Conservation (phyloP, 2,329 filamentous ascomycete species). For the Chrysoporthe cubensis region DNA sequence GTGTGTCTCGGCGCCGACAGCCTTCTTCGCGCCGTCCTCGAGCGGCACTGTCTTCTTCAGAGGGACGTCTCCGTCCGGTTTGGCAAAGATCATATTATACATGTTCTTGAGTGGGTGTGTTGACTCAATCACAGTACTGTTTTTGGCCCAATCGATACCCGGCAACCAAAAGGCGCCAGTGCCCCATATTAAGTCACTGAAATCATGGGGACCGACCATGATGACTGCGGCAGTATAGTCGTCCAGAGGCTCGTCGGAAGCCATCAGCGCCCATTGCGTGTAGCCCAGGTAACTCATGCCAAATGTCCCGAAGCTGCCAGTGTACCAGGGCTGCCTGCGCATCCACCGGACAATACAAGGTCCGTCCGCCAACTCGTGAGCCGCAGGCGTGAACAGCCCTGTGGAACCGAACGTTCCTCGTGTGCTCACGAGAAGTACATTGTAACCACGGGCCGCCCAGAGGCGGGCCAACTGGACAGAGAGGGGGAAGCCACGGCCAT, state of each 20-base stretch:
- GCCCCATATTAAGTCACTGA: slow-evolving; percentile 26
- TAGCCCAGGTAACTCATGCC: slow-evolving; percentile 31
- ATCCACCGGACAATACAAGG: slow-evolving; percentile 31
- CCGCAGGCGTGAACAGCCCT: slow-evolving; percentile 24
- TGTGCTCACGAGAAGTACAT: slow-evolving; percentile 30
- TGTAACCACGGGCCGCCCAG: slow-evolving; percentile 33
- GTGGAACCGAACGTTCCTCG: slow-evolving; percentile 33
- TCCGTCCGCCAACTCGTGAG: slow-evolving; percentile 25
- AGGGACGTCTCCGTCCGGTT: neutral
- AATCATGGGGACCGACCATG: slow-evolving; percentile 25
- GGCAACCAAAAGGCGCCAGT: slow-evolving; percentile 28
- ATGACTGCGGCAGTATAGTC: slow-evolving; percentile 29
- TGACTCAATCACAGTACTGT: neutral
- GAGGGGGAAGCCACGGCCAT: slow-evolving; percentile 26
- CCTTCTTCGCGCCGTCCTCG: slow-evolving; percentile 13
- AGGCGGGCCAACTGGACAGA: slow-evolving; percentile 18
- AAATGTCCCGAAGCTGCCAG: slow-evolving; percentile 31
- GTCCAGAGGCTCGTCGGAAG: slow-evolving; percentile 22
- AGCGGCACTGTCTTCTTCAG: slow-evolving; percentile 22
- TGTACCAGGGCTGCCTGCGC: slow-evolving; percentile 32
- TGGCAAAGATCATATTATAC: neutral
- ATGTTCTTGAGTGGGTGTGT: neutral
- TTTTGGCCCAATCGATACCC: slow-evolving; percentile 15
- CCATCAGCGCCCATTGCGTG: slow-evolving; percentile 32
- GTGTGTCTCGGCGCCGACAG: slow-evolving; percentile 11